Evolutionary conservation across 169 alveolate genomes (phyloP), one percentile per base, ranked within the genome.

Genomic region (Plasmodium yoelii): DNA sequence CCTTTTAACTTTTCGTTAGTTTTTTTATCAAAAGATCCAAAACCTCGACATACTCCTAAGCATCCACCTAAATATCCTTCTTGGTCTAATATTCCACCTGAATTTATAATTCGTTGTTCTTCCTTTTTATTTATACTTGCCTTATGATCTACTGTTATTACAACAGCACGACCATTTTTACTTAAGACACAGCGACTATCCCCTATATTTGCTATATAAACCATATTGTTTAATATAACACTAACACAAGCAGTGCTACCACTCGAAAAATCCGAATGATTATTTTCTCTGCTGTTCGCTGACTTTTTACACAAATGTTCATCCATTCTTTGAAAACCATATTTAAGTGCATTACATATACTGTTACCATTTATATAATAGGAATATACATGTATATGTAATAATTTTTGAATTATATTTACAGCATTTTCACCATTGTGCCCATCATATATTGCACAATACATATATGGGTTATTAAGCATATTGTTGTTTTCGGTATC

Each of bases 151-250:
- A 94, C 95, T 1, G 99, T 96, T 80, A 99, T 88, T 51, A 97
- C 98, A 13, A 97, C 91, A 0, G 98, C 98, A 46, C 94, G 91
- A 3, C 99, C 98, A 5, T 95, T 95, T 42, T 99, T 95, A 73
- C 98, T 93, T 44, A 97, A 88, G 10, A 99, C 98, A 26, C 99
- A 98, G 63, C 99, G 93, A 60, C 99, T 97, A 89, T 99, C 99
- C 1, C 99, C 99, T 34, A 99, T 99, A 90, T 99, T 99, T 18
- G 99, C 99, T 51, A 97, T 69, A 68, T 82, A 82, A 9, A 67
- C 39, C 90, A 82, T 46, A 22, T 67, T 68, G 2, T 67, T 68
- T 28, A 82, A 82, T 8, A 82, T 82, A 15, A 82, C 51, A n/a
- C 86, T 82, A 13, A 82, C 90, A 68, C 90, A 82, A 15, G 90